Evolutionary conservation across 1,139 yeast genomes (phyloP).

Genomic region (Kodamaea alishanica): DNA sequence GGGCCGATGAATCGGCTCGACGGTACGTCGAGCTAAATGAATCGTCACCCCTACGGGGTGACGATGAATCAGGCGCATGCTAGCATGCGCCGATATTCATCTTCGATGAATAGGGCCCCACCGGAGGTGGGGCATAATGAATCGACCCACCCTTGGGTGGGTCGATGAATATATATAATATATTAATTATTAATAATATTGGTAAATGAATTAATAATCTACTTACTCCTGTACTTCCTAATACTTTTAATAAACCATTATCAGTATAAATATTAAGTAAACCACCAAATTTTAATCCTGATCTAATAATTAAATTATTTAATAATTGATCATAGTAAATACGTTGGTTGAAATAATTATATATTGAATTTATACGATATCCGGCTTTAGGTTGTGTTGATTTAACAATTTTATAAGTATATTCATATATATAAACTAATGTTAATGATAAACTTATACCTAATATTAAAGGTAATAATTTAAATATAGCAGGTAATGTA

Average conservation of each 20-base stretch:
- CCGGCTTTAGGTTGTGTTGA: no score
- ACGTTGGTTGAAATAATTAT: conserved; percentile 17
- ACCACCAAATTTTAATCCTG: conserved; percentile 15
- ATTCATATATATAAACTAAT: conserved; percentile 18
- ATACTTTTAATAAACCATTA: conserved; percentile 18
- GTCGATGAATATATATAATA: conserved; percentile 10
- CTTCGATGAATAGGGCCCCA: no score
- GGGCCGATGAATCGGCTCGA: no score
- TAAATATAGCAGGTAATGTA: conserved; percentile 16
- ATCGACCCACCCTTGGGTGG: no score
- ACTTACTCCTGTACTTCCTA: conserved; percentile 17
- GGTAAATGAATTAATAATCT: conserved; percentile 9
- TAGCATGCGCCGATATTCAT: no score
- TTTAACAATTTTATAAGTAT: conserved; percentile 14
- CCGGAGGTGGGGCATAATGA: no score
- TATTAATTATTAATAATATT: conserved; percentile 9
- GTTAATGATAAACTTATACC: conserved; percentile 14
- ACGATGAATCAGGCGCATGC: no score
- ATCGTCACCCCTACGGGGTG: no score
- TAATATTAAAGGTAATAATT: conserved; percentile 17
- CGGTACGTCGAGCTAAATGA: no score
- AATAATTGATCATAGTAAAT: conserved; percentile 19
- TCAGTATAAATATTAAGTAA: conserved; percentile 15
- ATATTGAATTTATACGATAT: no score
- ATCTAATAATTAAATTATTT: conserved; percentile 17